Conservation (phyloP, 1,284 basidiomycete genomes). For the Leccinum fallax region DNA sequence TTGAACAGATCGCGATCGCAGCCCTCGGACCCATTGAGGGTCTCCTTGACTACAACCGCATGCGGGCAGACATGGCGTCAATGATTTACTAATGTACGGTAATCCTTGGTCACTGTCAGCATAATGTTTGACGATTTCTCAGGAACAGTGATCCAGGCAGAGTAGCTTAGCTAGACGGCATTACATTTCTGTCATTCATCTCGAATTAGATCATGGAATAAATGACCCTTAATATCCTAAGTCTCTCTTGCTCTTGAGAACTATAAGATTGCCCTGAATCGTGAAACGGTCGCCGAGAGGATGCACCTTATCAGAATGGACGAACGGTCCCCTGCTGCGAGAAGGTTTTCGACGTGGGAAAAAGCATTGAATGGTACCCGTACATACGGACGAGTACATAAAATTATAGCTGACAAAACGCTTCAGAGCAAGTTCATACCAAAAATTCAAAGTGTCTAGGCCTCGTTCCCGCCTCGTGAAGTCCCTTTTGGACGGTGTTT, state of each 20-base stretch:
- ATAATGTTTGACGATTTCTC: neutral
- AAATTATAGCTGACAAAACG: slow-evolving; percentile 14
- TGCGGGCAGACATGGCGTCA: slow-evolving; percentile 81
- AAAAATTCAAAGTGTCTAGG: slow-evolving; percentile 11
- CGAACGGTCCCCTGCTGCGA: neutral
- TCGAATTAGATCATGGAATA: slow-evolving; percentile 27
- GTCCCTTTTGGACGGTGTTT: slow-evolving; percentile 61
- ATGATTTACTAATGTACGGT: slow-evolving; percentile 57
- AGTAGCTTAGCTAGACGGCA: slow-evolving; percentile 23
- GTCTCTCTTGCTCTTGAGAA: neutral
- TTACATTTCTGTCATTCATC: slow-evolving; percentile 22
- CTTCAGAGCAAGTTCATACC: slow-evolving; percentile 1
- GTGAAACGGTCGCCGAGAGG: neutral
- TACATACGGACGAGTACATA: slow-evolving; percentile 19
- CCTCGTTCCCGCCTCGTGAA: slow-evolving; percentile 29
- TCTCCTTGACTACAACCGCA: slow-evolving; percentile 82
- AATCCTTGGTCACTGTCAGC: neutral
- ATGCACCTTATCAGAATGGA: neutral
- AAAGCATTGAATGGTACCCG: slow-evolving; percentile 8
- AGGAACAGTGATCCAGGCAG: neutral
- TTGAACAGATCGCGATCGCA: slow-evolving; percentile 71
- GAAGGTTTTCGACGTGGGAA: neutral
- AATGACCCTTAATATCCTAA: slow-evolving; percentile 19
- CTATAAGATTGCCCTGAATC: neutral
- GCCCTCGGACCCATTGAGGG: slow-evolving; percentile 88